phyloP scores from a whole-genome alignment of 75 land plant species.

The Ceratopteris richardii region DNA sequence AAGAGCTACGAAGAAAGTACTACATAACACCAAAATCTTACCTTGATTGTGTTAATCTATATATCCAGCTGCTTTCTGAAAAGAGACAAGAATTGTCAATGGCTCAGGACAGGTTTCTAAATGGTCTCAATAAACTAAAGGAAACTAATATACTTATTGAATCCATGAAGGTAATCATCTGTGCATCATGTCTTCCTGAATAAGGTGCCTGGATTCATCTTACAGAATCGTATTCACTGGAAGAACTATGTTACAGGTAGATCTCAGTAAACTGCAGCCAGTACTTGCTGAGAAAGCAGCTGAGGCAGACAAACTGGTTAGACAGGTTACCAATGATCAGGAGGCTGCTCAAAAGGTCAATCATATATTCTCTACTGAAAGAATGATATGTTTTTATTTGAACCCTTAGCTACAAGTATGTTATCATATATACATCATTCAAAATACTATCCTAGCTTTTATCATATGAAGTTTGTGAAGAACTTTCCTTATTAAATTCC shows the following conservation, averaged over 20 bases:
- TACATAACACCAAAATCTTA: constrained; percentile 37
- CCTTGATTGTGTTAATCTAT: constrained; percentile 28
- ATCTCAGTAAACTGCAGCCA: constrained; percentile 24
- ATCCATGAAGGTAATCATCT: constrained; percentile 19
- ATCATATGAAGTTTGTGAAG: too few species aligned
- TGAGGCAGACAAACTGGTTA: constrained; percentile 19
- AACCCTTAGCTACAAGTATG: too few species aligned
- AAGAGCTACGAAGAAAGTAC: constrained; percentile 30
- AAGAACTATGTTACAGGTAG: constrained; percentile 9
- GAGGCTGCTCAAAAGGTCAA: constrained; percentile 26
- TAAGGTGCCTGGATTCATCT: neutral
- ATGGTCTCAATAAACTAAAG: constrained; percentile 29
- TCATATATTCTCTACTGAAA: too few species aligned
- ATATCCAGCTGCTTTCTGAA: constrained; percentile 19
- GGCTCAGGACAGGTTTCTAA: constrained; percentile 28
- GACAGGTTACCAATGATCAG: constrained; percentile 23
- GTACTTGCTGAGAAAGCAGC: constrained; percentile 28
- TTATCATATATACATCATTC: too few species aligned
- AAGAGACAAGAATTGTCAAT: constrained; percentile 20
- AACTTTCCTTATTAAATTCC: too few species aligned
- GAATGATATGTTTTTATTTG: too few species aligned
- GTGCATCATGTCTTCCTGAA: neutral
- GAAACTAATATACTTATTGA: constrained; percentile 34
- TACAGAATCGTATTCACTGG: too few species aligned
- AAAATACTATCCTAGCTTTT: too few species aligned